phyloP scores from a whole-genome alignment of 495 filamentous ascomycete genomes.

The Alectoria sarmentosa region DNA sequence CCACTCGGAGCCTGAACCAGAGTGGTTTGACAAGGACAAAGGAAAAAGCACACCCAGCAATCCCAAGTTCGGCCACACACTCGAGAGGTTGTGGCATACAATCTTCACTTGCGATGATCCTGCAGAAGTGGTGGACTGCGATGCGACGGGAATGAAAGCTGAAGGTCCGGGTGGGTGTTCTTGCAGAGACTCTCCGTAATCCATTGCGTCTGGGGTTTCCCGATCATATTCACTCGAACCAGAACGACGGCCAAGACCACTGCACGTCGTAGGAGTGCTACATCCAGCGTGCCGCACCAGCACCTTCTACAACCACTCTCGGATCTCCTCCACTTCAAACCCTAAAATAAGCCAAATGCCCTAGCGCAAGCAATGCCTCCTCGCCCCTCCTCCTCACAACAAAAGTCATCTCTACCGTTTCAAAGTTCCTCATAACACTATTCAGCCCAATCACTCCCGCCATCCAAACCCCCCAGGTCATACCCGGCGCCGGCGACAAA shows the following conservation, averaged over 20 bases:
- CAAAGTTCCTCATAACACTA: neutral
- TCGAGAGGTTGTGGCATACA: conserved; percentile 16
- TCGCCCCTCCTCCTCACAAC: neutral
- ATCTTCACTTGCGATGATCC: conserved; percentile 6
- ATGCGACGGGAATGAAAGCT: conserved; percentile 5
- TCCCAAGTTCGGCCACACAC: conserved; percentile 18
- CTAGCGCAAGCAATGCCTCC: neutral
- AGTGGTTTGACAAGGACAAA: conserved; percentile 13
- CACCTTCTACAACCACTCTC: neutral
- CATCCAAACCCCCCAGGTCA: neutral
- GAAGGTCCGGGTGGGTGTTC: conserved; percentile 14
- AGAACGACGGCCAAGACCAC: neutral
- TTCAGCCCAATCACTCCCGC: neutral
- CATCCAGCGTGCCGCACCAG: neutral
- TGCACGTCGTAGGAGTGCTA: neutral
- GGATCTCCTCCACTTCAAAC: neutral
- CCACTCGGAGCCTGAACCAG: conserved; percentile 11
- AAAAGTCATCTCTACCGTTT: neutral
- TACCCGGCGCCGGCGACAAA: neutral
- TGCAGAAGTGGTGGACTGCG: conserved; percentile 12
- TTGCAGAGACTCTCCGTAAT: conserved; percentile 7
- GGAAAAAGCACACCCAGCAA: conserved; percentile 13
- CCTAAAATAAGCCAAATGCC: neutral
- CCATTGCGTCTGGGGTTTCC: neutral
- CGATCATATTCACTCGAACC: neutral